Evolutionary conservation across 2,329 filamentous ascomycete genomes (phyloP), one percentile per base, ranked within the genome.

Genomic region (Ophiobolus disseminans): DNA sequence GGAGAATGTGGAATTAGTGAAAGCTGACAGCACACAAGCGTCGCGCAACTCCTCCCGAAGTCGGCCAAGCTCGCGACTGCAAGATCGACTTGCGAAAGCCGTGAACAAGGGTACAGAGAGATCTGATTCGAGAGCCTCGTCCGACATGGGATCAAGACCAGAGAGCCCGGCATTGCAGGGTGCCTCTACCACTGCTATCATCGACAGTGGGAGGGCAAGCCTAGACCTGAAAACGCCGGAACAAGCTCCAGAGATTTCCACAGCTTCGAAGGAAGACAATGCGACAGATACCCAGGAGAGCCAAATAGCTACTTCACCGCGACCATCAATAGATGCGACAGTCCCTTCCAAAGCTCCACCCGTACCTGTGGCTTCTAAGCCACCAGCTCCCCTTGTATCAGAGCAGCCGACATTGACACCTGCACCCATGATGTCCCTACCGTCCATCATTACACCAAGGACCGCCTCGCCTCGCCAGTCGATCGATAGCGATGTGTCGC

Each of bases 21-120:
- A 47, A 14, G 61, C 66, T 71, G 52, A 71, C 50, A 30, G 16
- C 31, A 14, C 39, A 81, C 79, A 69, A 51, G 74, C 81, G 45
- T 86, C 87, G 40, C 82, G 87, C 66, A 84, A 79, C 57, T 82
- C 87, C 17, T 88, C 88, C 4, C 84, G 82, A 32, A 84, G 80
- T 54, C 82, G 85, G 58, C 78, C 83, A 52, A 94, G 91, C 73
- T 91, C 95, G 62, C 85, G 91, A 42, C 79, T 99, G 34, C 92
- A 97, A 69, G 92, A 96, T 70, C 84, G 91, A 53, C 80, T 99
- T 51, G 93, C 93, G 22, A 90, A 90, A 66, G 94, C 92, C 22
- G 85, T 97, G 63, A 90, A 87, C 3, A 87, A 87, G 50, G 90
- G 88, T 66, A 83, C 81, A 48, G 75, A 79, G n/a, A 70, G 76